Base-by-base conservation (phyloP, 495 filamentous ascomycete genomes). In the Hypoxylon lienhwacheense region DNA sequence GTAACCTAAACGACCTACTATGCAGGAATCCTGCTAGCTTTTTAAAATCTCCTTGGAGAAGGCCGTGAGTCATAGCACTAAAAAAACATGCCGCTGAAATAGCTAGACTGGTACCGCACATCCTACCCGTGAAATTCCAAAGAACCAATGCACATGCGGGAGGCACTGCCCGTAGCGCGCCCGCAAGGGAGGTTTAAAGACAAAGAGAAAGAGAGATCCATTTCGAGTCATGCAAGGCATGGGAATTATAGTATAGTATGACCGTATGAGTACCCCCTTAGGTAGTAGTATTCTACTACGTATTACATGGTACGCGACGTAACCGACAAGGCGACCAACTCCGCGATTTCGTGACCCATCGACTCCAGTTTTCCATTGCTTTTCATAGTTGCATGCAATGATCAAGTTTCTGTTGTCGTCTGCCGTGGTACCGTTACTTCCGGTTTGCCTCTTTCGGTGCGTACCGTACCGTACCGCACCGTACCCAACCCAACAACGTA, bases 151-250 rank as follows among this genome's bases (percentile, higher is more conserved):
- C 58, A 62, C 22, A 46, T 53, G 59, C 59, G 59, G 59, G 59
- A 62, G 59, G 59, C 59, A 62, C 59, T 62, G 59, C 58, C 59
- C 59, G 59, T 58, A 57, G 59, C 59, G 59, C 53, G 44, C 47
- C 53, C 39, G 53, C 37, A 26, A 47, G 58, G 36, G 29, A 41
- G 19, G 11, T 12, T 14, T 35, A 35, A 14, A 8, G 4, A 31
- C 7, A 34, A 41, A 40, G 42, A 15, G 8, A 32, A 19, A 44
- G 35, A 37, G 26, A 59, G 56, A 54, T 60, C 49, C 50, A 50
- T 55, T 31, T 31, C n/a, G 40, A 25, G 37, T 51, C 57, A 61
- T 61, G 58, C 52, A 61, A 61, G 58, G 58, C 58, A 51, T 61
- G 45, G 57, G 57, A 14, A 47, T 36, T 19, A 31, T 31, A 26